A percentile compares a stretch with the other conserved stretches of the same genome.
Evolutionary conservation across 495 filamentous ascomycete genomes (phyloP).

Genomic region (Penicillium tannophilum): DNA sequence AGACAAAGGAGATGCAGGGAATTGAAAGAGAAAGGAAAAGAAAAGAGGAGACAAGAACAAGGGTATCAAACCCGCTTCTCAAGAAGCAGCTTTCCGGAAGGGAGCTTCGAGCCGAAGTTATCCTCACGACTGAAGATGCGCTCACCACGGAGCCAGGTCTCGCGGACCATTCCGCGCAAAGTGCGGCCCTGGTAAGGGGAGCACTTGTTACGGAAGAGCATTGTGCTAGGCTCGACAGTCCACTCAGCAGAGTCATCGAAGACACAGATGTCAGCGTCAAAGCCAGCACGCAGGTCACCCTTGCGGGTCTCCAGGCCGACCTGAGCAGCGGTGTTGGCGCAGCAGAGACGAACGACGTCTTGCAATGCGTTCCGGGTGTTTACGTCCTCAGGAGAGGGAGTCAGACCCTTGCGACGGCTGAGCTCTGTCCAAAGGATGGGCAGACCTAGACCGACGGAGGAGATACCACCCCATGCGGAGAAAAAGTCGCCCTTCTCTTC

Average conservation of each 20-base stretch:
- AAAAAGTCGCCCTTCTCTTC: slow-evolving; percentile 76
- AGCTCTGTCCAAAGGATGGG: slow-evolving; percentile 88
- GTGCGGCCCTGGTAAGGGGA: slow-evolving; percentile 86
- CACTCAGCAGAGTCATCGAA: slow-evolving; percentile 86
- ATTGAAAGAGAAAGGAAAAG: slow-evolving; percentile 13
- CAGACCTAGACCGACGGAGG: slow-evolving; percentile 87
- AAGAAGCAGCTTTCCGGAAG: slow-evolving; percentile 62
- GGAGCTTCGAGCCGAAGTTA: slow-evolving; percentile 62
- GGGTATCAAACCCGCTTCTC: slow-evolving; percentile 52
- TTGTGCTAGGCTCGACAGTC: slow-evolving; percentile 63
- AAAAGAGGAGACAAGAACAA: slow-evolving; percentile 11
- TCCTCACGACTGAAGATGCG: slow-evolving; percentile 67
- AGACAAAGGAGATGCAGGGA: slow-evolving; percentile 22
- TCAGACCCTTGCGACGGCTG: slow-evolving; percentile 53
- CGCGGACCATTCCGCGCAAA: slow-evolving; percentile 77
- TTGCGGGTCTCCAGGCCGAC: slow-evolving; percentile 84
- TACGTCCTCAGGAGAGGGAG: slow-evolving; percentile 40
- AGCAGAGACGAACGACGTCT: slow-evolving; percentile 84
- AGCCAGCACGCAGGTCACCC: slow-evolving; percentile 79
- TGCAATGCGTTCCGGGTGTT: slow-evolving; percentile 55
- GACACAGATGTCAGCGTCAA: slow-evolving; percentile 89
- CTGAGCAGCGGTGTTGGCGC: slow-evolving; percentile 83
- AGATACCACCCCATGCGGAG: slow-evolving; percentile 94
- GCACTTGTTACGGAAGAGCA: slow-evolving; percentile 96
- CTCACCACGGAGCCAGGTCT: slow-evolving; percentile 86